Evolutionary conservation across 2,329 filamentous ascomycete genomes (phyloP), one percentile per base, ranked within the genome.

Genomic region (Aspergillus awamori): DNA sequence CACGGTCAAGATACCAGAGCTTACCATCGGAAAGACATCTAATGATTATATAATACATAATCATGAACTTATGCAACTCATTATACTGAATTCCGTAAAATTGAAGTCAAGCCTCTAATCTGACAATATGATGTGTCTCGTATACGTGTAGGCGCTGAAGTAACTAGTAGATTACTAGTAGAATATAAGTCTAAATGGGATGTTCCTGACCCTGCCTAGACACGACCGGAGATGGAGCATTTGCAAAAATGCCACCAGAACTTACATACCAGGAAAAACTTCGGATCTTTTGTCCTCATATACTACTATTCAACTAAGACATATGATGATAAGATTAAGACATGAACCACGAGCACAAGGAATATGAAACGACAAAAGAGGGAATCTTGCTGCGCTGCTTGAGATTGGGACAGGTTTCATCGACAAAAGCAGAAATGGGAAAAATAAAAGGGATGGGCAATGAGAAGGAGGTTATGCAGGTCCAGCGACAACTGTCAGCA

Each of bases 311-410:
- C 62, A 67, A 67, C 62, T 71, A 68, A 71, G 60, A 72, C 62
- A 60, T 57, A 68, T 68, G 60, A 64, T 65, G 65, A 66, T 64
- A 67, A 63, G 58, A 59, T 69, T 65, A 72, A 63, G 61, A 70
- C 65, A 68, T 66, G 62, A 65, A 63, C 65, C 63, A 70, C 60
- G 62, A 68, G 64, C 65, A 67, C 65, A 69, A 65, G 68, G 71
- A 69, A 67, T 61, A 68, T 64, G 65, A 69, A 68, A 72, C 56
- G 62, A 69, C 69, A 70, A 72, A 72, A 75, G 71, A 76, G 74
- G 74, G 74, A 76, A 74, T 76, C 72, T 76, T 75, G 73, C 72
- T 74, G 73, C 72, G 73, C 71, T 76, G 73, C 69, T 36, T 73
- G 67, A 73, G 68, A 74, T 71, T 73, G 67, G 70, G 69, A 70